A percentile compares a stretch with the other conserved stretches of the same genome.
These are phyloP conservation scores for Cordia subcordata DNA, from an alignment of 257 asterid genomes.

Conservation along the genomic window DNA sequence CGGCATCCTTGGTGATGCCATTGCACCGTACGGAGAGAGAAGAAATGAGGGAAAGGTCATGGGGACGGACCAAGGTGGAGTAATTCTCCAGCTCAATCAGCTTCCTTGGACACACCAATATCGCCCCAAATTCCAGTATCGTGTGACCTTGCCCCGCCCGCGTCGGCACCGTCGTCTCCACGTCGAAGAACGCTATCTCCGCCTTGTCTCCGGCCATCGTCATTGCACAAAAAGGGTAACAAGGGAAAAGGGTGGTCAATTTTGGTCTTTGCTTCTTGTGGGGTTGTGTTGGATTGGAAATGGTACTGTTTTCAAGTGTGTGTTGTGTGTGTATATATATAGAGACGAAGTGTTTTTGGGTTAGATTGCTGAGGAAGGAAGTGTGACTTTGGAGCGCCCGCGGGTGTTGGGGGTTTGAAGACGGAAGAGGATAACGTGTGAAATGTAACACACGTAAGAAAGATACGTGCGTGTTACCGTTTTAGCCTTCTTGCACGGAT, in stretches of 20 bases:
- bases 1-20: slow-evolving; percentile 65
- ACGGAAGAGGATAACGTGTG: slow-evolving; percentile 21
- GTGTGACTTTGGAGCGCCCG: neutral
- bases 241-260: neutral
- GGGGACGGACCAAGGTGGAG: slow-evolving; percentile 76
- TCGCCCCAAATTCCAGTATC: slow-evolving; percentile 82
- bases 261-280: neutral
- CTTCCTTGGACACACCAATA: slow-evolving; percentile 90
- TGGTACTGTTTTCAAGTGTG: neutral
- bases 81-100: slow-evolving; percentile 69
- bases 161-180: slow-evolving; percentile 85
- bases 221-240: slow-evolving; percentile 9
- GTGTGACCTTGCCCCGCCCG: slow-evolving; percentile 68
- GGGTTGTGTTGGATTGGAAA: neutral
- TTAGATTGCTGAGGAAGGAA: slow-evolving; percentile 22
- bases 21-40: slow-evolving; percentile 75
- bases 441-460: slow-evolving; percentile 21
- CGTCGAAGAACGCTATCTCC: slow-evolving; percentile 87
- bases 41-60: slow-evolving; percentile 58
- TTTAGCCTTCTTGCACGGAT: slow-evolving; percentile 3
- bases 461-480: slow-evolving; percentile 27
- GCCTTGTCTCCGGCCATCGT: slow-evolving; percentile 40
- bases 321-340: neutral
- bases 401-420: neutral
- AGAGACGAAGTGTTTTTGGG: neutral